A percentile compares a stretch with the other conserved stretches of the same genome.
Conservation (phyloP, 352 stramenopile genomes). For the Pythium chondricola region DNA sequence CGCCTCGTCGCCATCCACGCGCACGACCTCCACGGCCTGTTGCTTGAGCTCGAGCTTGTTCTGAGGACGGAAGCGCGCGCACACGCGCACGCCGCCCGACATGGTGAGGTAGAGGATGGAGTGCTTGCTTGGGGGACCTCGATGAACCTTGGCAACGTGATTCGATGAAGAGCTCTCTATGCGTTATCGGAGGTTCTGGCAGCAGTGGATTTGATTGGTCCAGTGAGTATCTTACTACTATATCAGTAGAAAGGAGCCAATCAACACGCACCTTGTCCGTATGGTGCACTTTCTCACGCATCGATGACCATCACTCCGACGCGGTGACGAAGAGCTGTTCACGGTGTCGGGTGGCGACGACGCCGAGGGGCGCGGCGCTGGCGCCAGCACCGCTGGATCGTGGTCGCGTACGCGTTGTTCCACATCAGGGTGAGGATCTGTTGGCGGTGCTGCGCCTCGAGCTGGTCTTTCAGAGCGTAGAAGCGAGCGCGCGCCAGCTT, state of each 20-base stretch:
- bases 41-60: conserved; percentile 74
- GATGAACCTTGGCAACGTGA: background rate
- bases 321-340: no score
- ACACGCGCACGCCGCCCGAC: conserved; percentile 56
- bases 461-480: conserved; percentile 48
- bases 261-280: no score
- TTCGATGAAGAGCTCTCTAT: background rate
- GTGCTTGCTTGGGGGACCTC: background rate
- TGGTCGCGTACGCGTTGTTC: conserved; percentile 64
- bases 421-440: conserved; percentile 55
- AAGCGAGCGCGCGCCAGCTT: conserved; percentile 49
- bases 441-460: conserved; percentile 50
- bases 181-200: no score
- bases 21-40: conserved; percentile 52
- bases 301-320: no score
- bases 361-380: background rate
- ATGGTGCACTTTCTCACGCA: no score
- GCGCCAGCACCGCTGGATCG: conserved; percentile 59
- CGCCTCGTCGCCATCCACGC: conserved; percentile 37
- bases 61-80: conserved; percentile 66
- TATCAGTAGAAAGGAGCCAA: no score
- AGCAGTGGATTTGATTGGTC: no score
- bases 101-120: background rate
- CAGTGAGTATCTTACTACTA: no score
- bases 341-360: background rate